Conservation (phyloP, 2,329 filamentous ascomycete species). For the Exophiala calicioides region DNA sequence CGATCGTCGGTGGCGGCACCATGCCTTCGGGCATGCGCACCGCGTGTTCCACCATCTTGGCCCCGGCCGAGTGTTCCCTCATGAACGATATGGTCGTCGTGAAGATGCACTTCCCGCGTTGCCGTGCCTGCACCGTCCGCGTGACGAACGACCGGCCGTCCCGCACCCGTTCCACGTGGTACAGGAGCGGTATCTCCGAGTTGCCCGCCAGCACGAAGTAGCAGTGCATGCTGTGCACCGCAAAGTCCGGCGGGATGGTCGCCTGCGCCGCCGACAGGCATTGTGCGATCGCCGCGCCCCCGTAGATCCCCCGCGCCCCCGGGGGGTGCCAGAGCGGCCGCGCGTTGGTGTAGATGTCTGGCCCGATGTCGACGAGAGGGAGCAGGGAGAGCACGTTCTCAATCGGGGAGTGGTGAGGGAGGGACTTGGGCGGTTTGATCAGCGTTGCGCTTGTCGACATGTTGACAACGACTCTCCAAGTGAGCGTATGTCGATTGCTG, state of each 20-base stretch:
- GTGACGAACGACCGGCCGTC: conserved; percentile 89
- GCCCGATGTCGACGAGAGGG: conserved; percentile 70
- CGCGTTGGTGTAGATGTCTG: conserved; percentile 80
- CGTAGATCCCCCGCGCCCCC: conserved; percentile 89
- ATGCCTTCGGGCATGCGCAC: conserved; percentile 55
- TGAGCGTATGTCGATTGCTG: too few relatives aligned
- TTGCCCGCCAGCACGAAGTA: conserved; percentile 96
- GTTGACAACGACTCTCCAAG: too few relatives aligned
- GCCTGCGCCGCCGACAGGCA: conserved; percentile 82
- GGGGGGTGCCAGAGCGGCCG: conserved; percentile 89
- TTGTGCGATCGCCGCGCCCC: conserved; percentile 90
- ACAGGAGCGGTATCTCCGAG: conserved; percentile 79
- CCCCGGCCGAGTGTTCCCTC: conserved; percentile 60
- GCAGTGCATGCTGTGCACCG: conserved; percentile 96
- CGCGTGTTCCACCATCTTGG: conserved; percentile 64
- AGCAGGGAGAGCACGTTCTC: conserved; percentile 88
- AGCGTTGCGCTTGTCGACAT: conserved; percentile 53
- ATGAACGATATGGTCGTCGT: conserved; percentile 92
- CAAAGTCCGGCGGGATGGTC: conserved; percentile 77
- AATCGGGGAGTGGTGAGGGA: conserved; percentile 73
- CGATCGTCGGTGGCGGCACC: conserved; percentile 39
- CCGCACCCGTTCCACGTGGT: conserved; percentile 91
- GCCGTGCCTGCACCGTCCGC: conserved; percentile 90
- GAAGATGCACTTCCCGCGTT: conserved; percentile 87
- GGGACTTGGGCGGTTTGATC: conserved; percentile 71